Percentiles rank a stretch among this genome's conserved stretches.
Conservation (phyloP, 768 basidiomycete genomes). For the Tricholoma matsutake region DNA sequence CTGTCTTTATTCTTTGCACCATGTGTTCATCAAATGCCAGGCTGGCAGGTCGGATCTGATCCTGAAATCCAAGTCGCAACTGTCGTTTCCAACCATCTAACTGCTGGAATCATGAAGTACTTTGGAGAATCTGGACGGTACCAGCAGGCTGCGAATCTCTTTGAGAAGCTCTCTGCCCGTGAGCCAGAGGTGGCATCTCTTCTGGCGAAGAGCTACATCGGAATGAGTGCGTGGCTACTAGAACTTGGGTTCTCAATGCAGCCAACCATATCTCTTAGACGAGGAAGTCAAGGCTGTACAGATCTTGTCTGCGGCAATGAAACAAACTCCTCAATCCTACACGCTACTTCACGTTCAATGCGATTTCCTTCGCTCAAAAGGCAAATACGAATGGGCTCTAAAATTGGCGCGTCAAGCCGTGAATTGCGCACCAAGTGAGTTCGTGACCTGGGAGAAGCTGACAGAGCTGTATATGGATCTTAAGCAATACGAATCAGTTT, state of each 20-base stretch:
- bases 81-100: constrained; percentile 93
- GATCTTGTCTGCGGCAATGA: constrained; percentile 82
- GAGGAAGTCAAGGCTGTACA: constrained; percentile 98
- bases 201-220: constrained; percentile 87
- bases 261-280: constrained; percentile 45
- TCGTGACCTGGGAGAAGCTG: constrained; percentile 98
- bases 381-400: constrained; percentile 83
- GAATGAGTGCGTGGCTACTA: constrained; percentile 77
- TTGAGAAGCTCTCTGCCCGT: constrained; percentile 81
- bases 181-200: constrained; percentile 90
- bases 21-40: constrained; percentile 34
- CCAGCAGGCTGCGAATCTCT: constrained; percentile 87
- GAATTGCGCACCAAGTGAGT: constrained; percentile 97
- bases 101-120: constrained; percentile 93
- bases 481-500: constrained; percentile 75
- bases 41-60: constrained; percentile 98
- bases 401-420: constrained; percentile 93
- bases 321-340: constrained; percentile 87
- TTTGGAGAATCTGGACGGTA: constrained; percentile 90
- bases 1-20: not conserved
- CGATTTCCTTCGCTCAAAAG: constrained; percentile 88
- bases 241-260: not conserved
- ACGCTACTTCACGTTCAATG: constrained; percentile 93
- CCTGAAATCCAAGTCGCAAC: constrained; percentile 99
- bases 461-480: constrained; percentile 93